These are phyloP conservation scores for Lagerstroemia speciosa DNA, from an alignment of 345 rosid species.

Conservation along the genomic window DNA sequence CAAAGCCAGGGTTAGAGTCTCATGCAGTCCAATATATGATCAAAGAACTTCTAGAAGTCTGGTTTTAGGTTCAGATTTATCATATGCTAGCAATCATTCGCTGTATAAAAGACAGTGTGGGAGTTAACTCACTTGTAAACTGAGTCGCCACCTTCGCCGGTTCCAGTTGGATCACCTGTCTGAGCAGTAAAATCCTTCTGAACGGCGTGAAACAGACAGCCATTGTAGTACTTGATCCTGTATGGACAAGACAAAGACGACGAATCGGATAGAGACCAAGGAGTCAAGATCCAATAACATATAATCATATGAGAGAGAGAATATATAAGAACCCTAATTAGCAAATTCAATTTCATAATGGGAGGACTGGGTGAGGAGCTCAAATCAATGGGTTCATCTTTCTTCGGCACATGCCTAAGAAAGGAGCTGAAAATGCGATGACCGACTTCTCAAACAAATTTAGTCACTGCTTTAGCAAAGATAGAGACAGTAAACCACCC, in stretches of 20 bases:
- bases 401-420: too few relatives aligned
- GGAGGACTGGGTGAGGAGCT: not conserved
- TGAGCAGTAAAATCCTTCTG: constrained; percentile 84
- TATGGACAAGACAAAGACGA: constrained; percentile 12
- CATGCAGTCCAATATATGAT: not conserved
- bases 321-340: not conserved
- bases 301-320: not conserved
- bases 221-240: constrained; percentile 87
- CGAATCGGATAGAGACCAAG: not conserved
- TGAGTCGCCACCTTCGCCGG: constrained; percentile 77
- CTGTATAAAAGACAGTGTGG: not conserved
- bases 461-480: too few relatives aligned
- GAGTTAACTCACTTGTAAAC: constrained; percentile 56
- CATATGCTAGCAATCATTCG: not conserved
- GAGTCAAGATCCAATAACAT: not conserved
- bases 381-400: not conserved
- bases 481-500: too few relatives aligned
- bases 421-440: too few relatives aligned
- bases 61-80: not conserved
- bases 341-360: not conserved
- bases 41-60: not conserved
- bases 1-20: not conserved
- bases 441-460: too few relatives aligned
- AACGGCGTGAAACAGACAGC: constrained; percentile 75
- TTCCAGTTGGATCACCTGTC: constrained; percentile 85